Conservation (phyloP, 1,284 basidiomycete genomes). For the Ganoderma lingzhi region DNA sequence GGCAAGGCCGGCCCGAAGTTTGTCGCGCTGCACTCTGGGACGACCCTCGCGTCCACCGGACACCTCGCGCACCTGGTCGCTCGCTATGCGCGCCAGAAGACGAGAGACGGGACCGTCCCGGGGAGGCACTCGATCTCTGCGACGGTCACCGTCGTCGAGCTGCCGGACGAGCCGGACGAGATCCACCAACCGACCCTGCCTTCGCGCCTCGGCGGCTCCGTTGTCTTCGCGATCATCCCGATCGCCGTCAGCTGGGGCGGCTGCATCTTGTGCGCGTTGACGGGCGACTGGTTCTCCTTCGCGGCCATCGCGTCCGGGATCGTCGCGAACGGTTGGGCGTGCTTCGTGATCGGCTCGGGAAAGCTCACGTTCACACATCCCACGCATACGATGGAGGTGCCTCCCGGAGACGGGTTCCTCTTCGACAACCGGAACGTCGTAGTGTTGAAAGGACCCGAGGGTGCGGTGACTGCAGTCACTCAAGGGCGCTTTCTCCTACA, state of each 20-base stretch:
- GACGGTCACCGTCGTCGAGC: conserved; percentile 27
- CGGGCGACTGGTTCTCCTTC: conserved; percentile 32
- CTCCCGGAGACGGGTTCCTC: conserved; percentile 30
- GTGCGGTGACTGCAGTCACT: conserved; percentile 30
- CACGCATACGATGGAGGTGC: conserved; percentile 23
- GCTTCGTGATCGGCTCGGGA: conserved; percentile 31
- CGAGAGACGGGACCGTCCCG: not conserved
- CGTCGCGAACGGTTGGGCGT: conserved; percentile 29
- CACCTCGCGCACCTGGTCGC: conserved; percentile 31
- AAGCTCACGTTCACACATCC: conserved; percentile 27
- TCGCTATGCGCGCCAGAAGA: conserved; percentile 17
- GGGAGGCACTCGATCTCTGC: conserved; percentile 18
- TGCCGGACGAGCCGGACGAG: conserved; percentile 13
- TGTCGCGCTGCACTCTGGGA: conserved; percentile 30
- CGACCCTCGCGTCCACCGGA: conserved; percentile 23
- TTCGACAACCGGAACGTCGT: conserved; percentile 20
- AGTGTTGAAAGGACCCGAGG: conserved; percentile 26
- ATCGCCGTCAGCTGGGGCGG: conserved; percentile 27
- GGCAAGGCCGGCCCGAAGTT: conserved; percentile 26
- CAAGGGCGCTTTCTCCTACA: conserved; percentile 27
- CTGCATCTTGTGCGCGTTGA: conserved; percentile 28
- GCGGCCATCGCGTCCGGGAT: conserved; percentile 26
- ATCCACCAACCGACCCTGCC: not conserved
- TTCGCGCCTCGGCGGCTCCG: conserved; percentile 9
- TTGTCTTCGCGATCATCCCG: conserved; percentile 23